Conservation (phyloP, 805 yeast genomes). For the Myxozyma neotropica region DNA sequence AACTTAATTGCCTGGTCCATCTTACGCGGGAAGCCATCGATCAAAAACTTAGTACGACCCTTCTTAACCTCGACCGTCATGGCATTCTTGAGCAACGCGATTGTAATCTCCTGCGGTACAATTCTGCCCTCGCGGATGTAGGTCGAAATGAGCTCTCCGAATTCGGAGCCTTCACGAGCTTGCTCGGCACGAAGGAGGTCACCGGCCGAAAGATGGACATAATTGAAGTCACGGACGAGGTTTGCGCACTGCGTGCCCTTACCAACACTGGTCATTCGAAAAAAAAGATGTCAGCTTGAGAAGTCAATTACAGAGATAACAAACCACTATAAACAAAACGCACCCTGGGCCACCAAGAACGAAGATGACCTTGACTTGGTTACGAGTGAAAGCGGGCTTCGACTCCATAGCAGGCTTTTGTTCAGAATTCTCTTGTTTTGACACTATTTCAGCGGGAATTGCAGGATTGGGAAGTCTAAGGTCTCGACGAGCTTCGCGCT, state of each 20-base stretch:
- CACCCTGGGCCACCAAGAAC: conserved; percentile 95
- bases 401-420: neutral
- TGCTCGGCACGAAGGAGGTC: conserved; percentile 94
- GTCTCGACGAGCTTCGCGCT: conserved; percentile 29
- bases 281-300: neutral
- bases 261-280: conserved; percentile 59
- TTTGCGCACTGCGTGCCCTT: conserved; percentile 95
- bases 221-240: conserved; percentile 76
- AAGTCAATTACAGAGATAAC: neutral
- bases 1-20: conserved; percentile 98
- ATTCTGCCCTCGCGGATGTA: conserved; percentile 85
- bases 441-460: conserved; percentile 4
- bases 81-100: conserved; percentile 79
- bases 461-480: conserved; percentile 23
- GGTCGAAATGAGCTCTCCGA: conserved; percentile 80
- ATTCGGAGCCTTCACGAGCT: conserved; percentile 74
- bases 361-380: conserved; percentile 77
- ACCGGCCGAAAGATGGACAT: conserved; percentile 93
- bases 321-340: neutral
- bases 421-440: neutral
- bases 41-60: conserved; percentile 63
- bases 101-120: conserved; percentile 90
- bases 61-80: conserved; percentile 51
- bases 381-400: conserved; percentile 55
- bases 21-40: conserved; percentile 97